Conservation (phyloP, 2,329 filamentous ascomycete genomes). For the Tolypocladium nubicola region DNA sequence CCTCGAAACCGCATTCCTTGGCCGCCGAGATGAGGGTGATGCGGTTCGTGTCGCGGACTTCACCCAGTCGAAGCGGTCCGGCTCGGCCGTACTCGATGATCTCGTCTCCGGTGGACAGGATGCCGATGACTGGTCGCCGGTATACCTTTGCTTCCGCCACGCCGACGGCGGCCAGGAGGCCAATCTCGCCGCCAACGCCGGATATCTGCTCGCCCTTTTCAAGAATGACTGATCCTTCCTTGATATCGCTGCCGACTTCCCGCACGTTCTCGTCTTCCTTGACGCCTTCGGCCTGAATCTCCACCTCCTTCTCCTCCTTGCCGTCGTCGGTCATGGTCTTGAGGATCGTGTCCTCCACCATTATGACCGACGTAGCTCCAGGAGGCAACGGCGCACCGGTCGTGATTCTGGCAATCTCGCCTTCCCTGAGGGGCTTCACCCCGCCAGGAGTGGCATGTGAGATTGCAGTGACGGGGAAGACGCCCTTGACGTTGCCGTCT, state of each 20-base stretch:
- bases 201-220: constrained; percentile 73
- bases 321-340: constrained; percentile 67
- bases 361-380: constrained; percentile 83
- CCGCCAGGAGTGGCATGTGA: constrained; percentile 75
- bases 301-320: constrained; percentile 75
- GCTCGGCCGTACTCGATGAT: constrained; percentile 65
- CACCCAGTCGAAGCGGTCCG: constrained; percentile 57
- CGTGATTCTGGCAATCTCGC: constrained; percentile 81
- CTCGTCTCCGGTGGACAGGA: constrained; percentile 91
- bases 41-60: constrained; percentile 89
- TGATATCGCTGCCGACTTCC: constrained; percentile 82
- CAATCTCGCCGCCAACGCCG: constrained; percentile 80
- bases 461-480: constrained; percentile 77
- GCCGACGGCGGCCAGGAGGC: constrained; percentile 78
- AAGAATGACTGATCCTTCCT: constrained; percentile 58
- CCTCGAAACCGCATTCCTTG: constrained; percentile 62
- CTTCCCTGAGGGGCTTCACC: constrained; percentile 52
- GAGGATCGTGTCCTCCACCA: constrained; percentile 81
- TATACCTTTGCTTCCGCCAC: constrained; percentile 61
- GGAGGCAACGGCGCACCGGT: constrained; percentile 86
- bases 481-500: constrained; percentile 57
- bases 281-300: constrained; percentile 71
- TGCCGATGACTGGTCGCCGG: constrained; percentile 66
- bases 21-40: constrained; percentile 77
- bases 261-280: constrained; percentile 77